These are phyloP conservation scores for Chimonanthus praecox DNA, from an alignment of 164 flowering plant genomes.

Conservation along the genomic window DNA sequence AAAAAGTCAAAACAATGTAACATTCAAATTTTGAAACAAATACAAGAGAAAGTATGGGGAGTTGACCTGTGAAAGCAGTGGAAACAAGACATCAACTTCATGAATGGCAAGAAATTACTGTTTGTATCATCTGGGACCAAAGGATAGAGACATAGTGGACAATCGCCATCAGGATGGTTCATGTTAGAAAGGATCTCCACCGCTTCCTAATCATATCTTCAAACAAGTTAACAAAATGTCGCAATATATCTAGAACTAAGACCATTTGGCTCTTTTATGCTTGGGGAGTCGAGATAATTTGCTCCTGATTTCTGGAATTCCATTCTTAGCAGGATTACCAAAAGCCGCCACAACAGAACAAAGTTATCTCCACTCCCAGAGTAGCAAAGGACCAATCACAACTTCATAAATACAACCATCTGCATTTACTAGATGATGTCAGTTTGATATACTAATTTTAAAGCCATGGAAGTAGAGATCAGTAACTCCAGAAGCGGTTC, in stretches of 20 bases:
- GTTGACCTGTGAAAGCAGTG: conserved; percentile 90
- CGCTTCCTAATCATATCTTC: conserved; percentile 53
- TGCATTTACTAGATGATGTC: not conserved
- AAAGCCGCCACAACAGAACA: too few relatives aligned
- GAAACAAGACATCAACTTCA: conserved; percentile 98
- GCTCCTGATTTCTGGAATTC: not conserved
- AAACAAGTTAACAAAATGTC: conserved; percentile 3
- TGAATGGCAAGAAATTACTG: conserved; percentile 44
- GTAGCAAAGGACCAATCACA: not conserved
- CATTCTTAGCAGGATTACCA: not conserved
- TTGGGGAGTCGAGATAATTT: not conserved
- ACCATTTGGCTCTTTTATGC: not conserved
- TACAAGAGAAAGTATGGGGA: not conserved
- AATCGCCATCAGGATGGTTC: conserved; percentile 95
- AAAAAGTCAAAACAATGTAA: not conserved
- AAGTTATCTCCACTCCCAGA: not conserved
- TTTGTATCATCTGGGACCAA: conserved; percentile 47
- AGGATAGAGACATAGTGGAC: conserved; percentile 80
- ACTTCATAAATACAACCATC: not conserved
- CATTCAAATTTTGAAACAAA: not conserved
- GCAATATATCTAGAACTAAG: not conserved
- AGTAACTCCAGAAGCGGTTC: not conserved
- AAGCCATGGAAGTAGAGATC: not conserved
- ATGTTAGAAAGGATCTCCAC: conserved; percentile 69
- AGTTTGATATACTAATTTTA: not conserved